A percentile compares a stretch with the other conserved stretches of the same genome.
phyloP scores from a whole-genome alignment of 2,329 filamentous ascomycete genomes.

The Hymenoscyphus infarciens region DNA sequence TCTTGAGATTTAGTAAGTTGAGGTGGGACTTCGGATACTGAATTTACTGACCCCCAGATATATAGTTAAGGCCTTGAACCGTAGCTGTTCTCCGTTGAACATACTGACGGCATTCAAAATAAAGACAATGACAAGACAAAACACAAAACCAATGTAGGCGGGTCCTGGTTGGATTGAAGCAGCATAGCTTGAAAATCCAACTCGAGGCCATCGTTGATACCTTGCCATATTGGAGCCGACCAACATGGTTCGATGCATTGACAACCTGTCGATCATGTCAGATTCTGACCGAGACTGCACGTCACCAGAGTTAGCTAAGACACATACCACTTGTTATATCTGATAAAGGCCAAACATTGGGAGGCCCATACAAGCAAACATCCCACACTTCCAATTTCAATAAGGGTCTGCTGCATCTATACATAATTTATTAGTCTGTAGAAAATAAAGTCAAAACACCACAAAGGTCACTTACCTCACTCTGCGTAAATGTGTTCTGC shows the following conservation, averaged over 20 bases:
- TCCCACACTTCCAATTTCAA: conserved; percentile 14
- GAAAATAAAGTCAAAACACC: not conserved
- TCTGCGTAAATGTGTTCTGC: conserved; percentile 5
- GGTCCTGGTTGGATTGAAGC: conserved; percentile 10
- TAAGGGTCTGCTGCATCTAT: conserved; percentile 18
- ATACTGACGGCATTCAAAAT: conserved; percentile 2
- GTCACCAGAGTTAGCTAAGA: not conserved
- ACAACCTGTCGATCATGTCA: conserved; percentile 5
- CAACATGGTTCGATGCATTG: not conserved
- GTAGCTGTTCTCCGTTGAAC: too few species aligned
- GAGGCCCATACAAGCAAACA: conserved; percentile 15
- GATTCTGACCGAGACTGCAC: not conserved
- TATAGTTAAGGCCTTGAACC: too few species aligned
- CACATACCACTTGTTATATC: conserved; percentile 14
- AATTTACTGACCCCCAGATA: too few species aligned
- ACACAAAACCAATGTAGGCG: conserved; percentile 13
- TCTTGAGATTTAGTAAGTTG: too few species aligned
- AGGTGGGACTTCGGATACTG: too few species aligned
- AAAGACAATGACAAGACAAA: conserved; percentile 14
- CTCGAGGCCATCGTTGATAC: conserved; percentile 10
- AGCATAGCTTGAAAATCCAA: conserved; percentile 10
- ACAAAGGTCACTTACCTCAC: conserved; percentile 4
- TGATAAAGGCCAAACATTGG: conserved; percentile 17
- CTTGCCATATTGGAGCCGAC: conserved; percentile 3
- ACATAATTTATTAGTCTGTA: not conserved